These are phyloP conservation scores for Kwoniella bestiolae DNA, from an alignment of 768 basidiomycete genomes.

Conservation along the genomic window DNA sequence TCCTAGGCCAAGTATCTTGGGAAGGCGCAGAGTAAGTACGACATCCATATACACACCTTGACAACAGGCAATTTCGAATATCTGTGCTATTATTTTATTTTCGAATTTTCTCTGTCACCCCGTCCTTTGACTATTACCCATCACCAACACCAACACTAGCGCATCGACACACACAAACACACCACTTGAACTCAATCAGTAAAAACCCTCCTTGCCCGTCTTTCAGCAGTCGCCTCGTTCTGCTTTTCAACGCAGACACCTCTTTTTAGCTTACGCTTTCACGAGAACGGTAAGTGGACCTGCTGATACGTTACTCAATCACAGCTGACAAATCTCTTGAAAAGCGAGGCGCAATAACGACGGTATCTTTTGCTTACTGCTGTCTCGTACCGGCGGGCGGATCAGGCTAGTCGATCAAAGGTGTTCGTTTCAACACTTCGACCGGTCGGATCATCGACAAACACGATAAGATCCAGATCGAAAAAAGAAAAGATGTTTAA, in stretches of 20 bases:
- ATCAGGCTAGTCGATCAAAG: background rate
- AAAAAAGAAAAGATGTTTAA: background rate
- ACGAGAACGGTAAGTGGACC: too few relatives aligned
- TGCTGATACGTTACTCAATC: too few relatives aligned
- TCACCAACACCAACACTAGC: too few relatives aligned
- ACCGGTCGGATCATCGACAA: conserved; percentile 5
- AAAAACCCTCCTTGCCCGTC: background rate
- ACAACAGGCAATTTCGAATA: too few relatives aligned
- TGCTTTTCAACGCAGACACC: background rate
- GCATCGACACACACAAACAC: background rate
- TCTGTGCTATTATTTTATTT: too few relatives aligned
- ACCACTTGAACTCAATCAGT: conserved; percentile 4
- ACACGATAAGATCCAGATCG: too few relatives aligned
- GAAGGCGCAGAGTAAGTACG: too few relatives aligned
- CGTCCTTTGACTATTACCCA: conserved; percentile 7
- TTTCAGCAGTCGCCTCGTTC: too few relatives aligned
- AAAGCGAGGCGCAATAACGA: background rate
- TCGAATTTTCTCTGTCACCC: background rate
- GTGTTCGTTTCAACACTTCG: background rate
- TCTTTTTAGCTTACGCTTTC: background rate
- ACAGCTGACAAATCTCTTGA: background rate
- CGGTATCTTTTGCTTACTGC: too few relatives aligned
- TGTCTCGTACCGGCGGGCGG: background rate
- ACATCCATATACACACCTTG: too few relatives aligned
- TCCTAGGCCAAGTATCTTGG: too few relatives aligned